Conservation (phyloP, 2,329 filamentous ascomycete species). For the Diaporthe vaccinii region DNA sequence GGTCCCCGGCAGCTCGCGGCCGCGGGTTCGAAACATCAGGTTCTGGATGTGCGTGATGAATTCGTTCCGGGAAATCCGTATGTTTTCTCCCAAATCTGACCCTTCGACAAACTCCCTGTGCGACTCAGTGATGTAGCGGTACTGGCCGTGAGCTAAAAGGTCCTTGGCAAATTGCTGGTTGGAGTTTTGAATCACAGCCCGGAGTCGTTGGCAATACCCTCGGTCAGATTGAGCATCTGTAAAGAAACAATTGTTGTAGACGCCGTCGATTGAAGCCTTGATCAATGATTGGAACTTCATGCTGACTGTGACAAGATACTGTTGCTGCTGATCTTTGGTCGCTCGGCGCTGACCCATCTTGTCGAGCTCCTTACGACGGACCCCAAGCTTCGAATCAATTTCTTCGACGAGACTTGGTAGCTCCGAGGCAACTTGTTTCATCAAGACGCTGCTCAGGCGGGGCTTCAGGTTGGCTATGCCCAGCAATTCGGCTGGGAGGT, state of each 20-base stretch:
- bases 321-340: slow-evolving; percentile 46
- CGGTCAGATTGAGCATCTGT: slow-evolving; percentile 28
- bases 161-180: slow-evolving; percentile 26
- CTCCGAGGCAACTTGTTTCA: slow-evolving; percentile 45
- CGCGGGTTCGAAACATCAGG: slow-evolving; percentile 21
- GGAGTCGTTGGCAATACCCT: slow-evolving; percentile 31
- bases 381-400: slow-evolving; percentile 38
- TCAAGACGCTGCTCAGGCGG: slow-evolving; percentile 40
- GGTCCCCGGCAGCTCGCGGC: slow-evolving; percentile 33
- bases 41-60: slow-evolving; percentile 30
- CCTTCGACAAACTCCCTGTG: not conserved
- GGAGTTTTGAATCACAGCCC: slow-evolving; percentile 34
- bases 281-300: slow-evolving; percentile 45
- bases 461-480: slow-evolving; percentile 41
- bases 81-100: too few relatives aligned
- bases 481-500: slow-evolving; percentile 49
- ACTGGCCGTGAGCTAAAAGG: slow-evolving; percentile 1
- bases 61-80: not conserved
- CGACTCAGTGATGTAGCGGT: slow-evolving; percentile 3
- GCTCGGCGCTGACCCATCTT: slow-evolving; percentile 41
- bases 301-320: slow-evolving; percentile 49
- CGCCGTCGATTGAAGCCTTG: slow-evolving; percentile 47
- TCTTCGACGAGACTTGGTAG: slow-evolving; percentile 44
- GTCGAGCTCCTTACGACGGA: slow-evolving; percentile 38
- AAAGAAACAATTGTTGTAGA: slow-evolving; percentile 46